Evolutionary conservation across 1,284 basidiomycete species (phyloP), one percentile per base, ranked within the genome.

Genomic region (Tilletia indica): DNA sequence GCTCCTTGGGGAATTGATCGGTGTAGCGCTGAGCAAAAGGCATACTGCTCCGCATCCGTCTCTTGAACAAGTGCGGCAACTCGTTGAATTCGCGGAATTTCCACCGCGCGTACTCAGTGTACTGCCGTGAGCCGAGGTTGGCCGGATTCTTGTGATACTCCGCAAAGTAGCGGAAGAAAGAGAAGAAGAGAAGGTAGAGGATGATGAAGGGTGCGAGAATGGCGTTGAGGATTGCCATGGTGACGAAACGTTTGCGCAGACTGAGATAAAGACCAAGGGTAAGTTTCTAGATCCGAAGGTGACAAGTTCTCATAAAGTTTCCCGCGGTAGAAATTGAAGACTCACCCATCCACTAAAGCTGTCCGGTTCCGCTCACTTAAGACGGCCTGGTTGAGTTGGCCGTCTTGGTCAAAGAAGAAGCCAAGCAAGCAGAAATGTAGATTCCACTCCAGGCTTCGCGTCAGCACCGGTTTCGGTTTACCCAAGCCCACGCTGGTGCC

Each of bases 81-180:
- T 99, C 96, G 84, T 99, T 99, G 87, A 97, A 99, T 84, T 99
- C 97, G 73, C 97, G 89, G 82, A 99, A 99, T 83, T 97, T 98
- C 97, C 97, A 99, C 76, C 93, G 91, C 0, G 95, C 96, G 76
- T 93, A 94, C 1, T 91, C 91, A 0, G 96, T 99, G 82, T 98
- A 99, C 75, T 92, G 90, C 49, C 97, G 89, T 3, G 92, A 91
- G 34, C 94, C 92, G 67, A 98, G 93, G 0, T 92, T 91, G 0
- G 95, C 96, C 0, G 96, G 96, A 81, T 99, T 93, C 86, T 97
- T 95, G 88, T 95, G 96, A 82, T 97, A 98, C 87, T 99, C 70
- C 69, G 98, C 96, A 78, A 99, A 99, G 85, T 99, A 99, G 16
- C 95, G 92, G 88, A 99, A 99, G 88, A 99, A 99, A 0, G 94